Evolutionary conservation across 352 stramenopile genomes (phyloP).

Genomic region (Plasmopara muralis): DNA sequence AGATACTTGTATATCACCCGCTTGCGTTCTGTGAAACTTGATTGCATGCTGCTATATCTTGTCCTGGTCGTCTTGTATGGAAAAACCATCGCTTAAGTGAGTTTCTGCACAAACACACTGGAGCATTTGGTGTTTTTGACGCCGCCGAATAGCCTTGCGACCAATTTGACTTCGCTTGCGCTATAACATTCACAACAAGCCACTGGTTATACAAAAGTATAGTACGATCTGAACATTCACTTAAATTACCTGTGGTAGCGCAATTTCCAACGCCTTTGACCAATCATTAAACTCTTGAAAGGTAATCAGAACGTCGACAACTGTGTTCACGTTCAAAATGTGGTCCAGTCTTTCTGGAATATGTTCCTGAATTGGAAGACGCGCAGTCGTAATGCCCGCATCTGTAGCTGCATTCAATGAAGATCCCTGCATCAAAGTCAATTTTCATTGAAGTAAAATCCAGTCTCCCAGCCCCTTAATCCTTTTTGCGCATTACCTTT

Average conservation of each 20-base stretch:
- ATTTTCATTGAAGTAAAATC: neutral
- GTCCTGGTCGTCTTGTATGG: conserved; percentile 4
- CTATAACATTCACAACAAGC: conserved; percentile 11
- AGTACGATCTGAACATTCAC: neutral
- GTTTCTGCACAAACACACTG: neutral
- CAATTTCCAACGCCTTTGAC: conserved; percentile 34
- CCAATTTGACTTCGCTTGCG: conserved; percentile 37
- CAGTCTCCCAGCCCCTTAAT: neutral
- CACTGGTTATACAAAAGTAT: conserved; percentile 1
- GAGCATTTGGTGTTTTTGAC: conserved; percentile 15
- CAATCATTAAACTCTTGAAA: conserved; percentile 46
- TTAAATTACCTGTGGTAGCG: conserved; percentile 42
- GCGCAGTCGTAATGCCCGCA: conserved; percentile 44
- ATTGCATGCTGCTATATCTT: conserved; percentile 3
- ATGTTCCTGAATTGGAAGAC: conserved; percentile 70
- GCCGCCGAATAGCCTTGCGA: conserved; percentile 29
- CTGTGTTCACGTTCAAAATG: conserved; percentile 78
- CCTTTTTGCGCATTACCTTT: conserved; percentile 26
- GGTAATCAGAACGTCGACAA: conserved; percentile 61
- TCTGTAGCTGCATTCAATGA: conserved; percentile 45
- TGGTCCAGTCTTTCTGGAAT: conserved; percentile 61
- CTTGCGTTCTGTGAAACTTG: neutral
- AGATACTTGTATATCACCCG: conserved; percentile 7
- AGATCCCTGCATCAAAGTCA: conserved; percentile 26
- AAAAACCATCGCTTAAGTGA: neutral